Conservation (phyloP, 768 basidiomycete species). For the Panaeolus papilionaceus region DNA sequence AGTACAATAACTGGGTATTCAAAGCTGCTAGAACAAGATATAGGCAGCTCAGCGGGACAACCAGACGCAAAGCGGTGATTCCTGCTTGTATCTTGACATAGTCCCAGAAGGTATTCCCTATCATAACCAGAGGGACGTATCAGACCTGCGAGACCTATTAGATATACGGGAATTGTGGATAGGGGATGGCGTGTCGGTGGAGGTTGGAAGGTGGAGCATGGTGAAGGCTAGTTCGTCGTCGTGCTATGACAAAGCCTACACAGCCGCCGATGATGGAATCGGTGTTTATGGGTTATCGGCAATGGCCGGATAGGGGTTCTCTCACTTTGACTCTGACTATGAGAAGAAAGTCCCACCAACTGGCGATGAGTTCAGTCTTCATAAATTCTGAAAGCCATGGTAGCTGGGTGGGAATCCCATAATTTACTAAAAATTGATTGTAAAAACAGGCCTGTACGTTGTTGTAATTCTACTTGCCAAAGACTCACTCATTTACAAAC, state of each 20-base stretch:
- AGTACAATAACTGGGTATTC: constrained; percentile 33
- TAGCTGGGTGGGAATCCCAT: too few species aligned
- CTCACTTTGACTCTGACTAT: too few species aligned
- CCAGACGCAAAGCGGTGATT: constrained; percentile 51
- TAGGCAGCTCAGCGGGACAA: constrained; percentile 56
- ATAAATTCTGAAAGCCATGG: too few species aligned
- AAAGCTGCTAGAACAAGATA: constrained; percentile 36
- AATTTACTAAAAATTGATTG: too few species aligned
- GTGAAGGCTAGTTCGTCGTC: not conserved
- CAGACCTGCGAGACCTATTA: not conserved
- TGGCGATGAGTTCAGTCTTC: too few species aligned
- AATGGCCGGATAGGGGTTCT: too few species aligned
- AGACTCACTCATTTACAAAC: too few species aligned
- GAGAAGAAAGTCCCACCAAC: too few species aligned
- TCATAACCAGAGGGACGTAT: constrained; percentile 37
- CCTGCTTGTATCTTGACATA: constrained; percentile 57
- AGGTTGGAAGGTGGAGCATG: not conserved
- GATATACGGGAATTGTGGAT: not conserved
- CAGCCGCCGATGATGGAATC: not conserved
- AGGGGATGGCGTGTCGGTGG: not conserved
- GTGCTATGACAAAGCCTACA: not conserved
- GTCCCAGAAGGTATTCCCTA: constrained; percentile 54
- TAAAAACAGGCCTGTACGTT: too few species aligned
- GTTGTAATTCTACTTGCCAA: too few species aligned
- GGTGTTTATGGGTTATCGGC: not conserved